phyloP scores from a whole-genome alignment of 2,329 filamentous ascomycete species.

The Ceratocystis huliohia region DNA sequence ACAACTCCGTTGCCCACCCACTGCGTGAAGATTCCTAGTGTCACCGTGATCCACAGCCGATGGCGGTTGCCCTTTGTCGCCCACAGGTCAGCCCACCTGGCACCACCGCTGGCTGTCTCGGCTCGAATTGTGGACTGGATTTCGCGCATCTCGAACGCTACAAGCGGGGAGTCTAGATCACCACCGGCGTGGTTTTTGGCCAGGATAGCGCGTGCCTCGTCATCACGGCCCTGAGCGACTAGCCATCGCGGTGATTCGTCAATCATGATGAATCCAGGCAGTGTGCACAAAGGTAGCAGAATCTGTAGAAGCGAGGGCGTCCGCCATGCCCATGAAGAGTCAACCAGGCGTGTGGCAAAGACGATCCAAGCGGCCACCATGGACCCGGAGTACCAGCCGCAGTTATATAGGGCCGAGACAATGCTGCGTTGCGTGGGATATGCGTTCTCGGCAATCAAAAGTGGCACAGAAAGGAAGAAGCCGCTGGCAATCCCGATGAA shows the following conservation, averaged over 20 bases:
- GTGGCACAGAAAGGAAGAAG: conserved; percentile 48
- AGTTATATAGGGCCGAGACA: conserved; percentile 44
- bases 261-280: conserved; percentile 24
- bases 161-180: conserved; percentile 37
- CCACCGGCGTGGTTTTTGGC: conserved; percentile 40
- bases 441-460: conserved; percentile 51
- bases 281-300: conserved; percentile 32
- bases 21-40: conserved; percentile 43
- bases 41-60: conserved; percentile 36
- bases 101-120: conserved; percentile 41
- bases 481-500: conserved; percentile 31
- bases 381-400: conserved; percentile 33
- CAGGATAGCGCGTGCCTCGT: conserved; percentile 28
- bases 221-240: conserved; percentile 26
- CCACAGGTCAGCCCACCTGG: conserved; percentile 40
- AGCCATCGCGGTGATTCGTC: conserved; percentile 30
- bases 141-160: conserved; percentile 47
- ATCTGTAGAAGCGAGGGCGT: conserved; percentile 33
- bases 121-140: conserved; percentile 45
- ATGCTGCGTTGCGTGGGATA: conserved; percentile 51
- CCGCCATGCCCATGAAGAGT: conserved; percentile 30
- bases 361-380: conserved; percentile 37
- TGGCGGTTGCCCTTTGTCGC: conserved; percentile 38
- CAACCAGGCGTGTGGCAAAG: conserved; percentile 30
- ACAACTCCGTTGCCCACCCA: conserved; percentile 41